Conservation (phyloP, 495 filamentous ascomycete genomes). For the Cercophora sp. region DNA sequence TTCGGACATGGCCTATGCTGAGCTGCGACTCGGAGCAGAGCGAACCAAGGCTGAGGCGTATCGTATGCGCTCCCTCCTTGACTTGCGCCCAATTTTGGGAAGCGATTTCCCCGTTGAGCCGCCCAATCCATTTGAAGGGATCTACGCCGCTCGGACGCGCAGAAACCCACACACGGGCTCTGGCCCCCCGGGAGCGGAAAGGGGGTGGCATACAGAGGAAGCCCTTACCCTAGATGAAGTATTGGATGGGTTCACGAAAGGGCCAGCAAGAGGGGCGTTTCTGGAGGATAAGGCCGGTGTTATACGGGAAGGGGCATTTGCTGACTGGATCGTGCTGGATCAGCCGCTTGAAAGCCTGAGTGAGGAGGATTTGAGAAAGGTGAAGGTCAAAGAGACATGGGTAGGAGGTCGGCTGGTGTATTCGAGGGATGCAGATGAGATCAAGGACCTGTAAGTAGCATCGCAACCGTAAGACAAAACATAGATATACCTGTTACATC, state of each 20-base stretch:
- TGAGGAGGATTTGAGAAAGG: conserved; percentile 42
- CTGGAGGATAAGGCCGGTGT: conserved; percentile 49
- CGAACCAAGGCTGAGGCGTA: conserved; percentile 52
- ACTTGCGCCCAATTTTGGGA: conserved; percentile 47
- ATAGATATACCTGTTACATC: too few species aligned
- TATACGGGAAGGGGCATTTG: conserved; percentile 50
- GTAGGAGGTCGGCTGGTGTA: conserved; percentile 50
- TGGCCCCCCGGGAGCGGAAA: conserved; percentile 38
- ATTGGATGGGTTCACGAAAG: conserved; percentile 52
- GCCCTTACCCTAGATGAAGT: conserved; percentile 50
- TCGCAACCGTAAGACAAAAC: too few species aligned
- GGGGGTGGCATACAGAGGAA: conserved; percentile 53
- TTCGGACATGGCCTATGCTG: conserved; percentile 58
- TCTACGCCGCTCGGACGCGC: conserved; percentile 58
- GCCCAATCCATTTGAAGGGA: conserved; percentile 54
- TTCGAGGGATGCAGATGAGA: conserved; percentile 23
- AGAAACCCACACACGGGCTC: conserved; percentile 47
- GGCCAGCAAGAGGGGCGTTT: conserved; percentile 44
- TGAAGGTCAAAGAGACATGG: conserved; percentile 61
- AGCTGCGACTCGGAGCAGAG: conserved; percentile 47
- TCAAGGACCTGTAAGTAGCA: conserved; percentile 7
- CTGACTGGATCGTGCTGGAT: conserved; percentile 62
- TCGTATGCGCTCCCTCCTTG: conserved; percentile 51
- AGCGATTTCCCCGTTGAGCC: conserved; percentile 66
- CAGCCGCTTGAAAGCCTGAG: conserved; percentile 34